Evolutionary conservation across 1,284 basidiomycete species (phyloP), one percentile per base, ranked within the genome.

Genomic region (Porogramme epimiltina): DNA sequence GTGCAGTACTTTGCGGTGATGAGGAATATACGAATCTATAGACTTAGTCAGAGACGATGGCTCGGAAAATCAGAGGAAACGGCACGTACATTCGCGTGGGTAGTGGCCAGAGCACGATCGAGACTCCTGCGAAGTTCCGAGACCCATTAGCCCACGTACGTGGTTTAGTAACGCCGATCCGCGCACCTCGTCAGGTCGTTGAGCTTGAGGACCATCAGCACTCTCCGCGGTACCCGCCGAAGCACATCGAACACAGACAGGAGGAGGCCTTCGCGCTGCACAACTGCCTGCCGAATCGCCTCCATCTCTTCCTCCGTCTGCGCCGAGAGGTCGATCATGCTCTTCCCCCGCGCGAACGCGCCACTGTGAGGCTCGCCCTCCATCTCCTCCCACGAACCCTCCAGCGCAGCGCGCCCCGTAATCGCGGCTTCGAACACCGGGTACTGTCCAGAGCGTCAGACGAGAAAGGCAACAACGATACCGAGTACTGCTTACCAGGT

Each of bases 1-100:
- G 87, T 81, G 69, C 96, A 98, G 70, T 93, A 97, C 62, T 93
- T 89, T 0, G 95, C 95, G 5, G 91, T 89, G 54, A 98, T 91
- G 36, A 98, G 70, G 70, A 98, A 99, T 63, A 97, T 85, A 11
- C 95, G 88, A 54, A 86, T 76, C 80, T 90, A 50, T 26, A 18
- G 9, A 26, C 19, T 56, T 42, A 4, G 25, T 50, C 28, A 48
- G 45, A 31, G 28, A 13, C n/a, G n/a, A n/a, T n/a, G n/a, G n/a
- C n/a, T 8, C 28, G 8, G 28, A 31, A 13, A 13, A 31, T 31
- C 8, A 8, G 28, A 8, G 28, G 8, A 31, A 31, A 8, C 6
- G 4, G 56, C 5, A 37, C 76, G 45, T 62, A 84, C 85, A 66
- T 81, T 84, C 10, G 89, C 85, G 67, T 91, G 89, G 4, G 79